Evolutionary conservation across 805 yeast species (phyloP), one percentile per base, ranked within the genome.

Genomic region (Blastobotrys americana): DNA sequence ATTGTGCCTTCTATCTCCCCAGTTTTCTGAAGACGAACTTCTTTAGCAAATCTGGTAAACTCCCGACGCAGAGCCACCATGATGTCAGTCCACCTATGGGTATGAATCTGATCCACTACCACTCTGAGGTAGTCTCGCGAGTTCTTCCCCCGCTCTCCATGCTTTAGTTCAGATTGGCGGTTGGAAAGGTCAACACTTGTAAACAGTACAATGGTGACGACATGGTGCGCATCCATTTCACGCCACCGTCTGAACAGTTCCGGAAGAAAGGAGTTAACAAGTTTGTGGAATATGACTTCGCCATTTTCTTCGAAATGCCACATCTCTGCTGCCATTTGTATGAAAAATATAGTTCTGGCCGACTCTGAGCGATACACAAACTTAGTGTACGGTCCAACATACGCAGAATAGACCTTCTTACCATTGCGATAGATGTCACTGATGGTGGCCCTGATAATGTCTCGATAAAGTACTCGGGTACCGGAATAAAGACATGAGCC

Each of bases 251-350:
- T 80, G 61, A 93, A 87, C 31, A 90, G 81, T 47, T 81, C 82
- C 0, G 99, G 99, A 44, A 93, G 80, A 41, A 90, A 70, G n/a
- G 94, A 84, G 60, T 90, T 89, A 38, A 93, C 87, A 54, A 93
- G 77, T 63, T 88, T 86, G 61, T 89, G 90, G 61, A 90, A 90
- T 76, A 87, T 77, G 43, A 89, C 84, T 58, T 90, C 97, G 1
- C 98, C 98, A 52, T 84, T 84, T 57, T 89, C 96, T 63, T 93
- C 97, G 63, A 93, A 93, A 61, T 88, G 87, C 94, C 97, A 93
- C 97, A 93, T 93, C 57, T 93, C 99, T 34, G 83, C 75, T 1
- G 97, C 84, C 49, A 89, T 78, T 59, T 93, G 98, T 41, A 93
- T 79, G 50, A 93, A 70, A 41, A 89, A 84, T 13, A 86, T 76